phyloP scores from a whole-genome alignment of 73 alveolate species.

The Durusdinium trenchii region DNA sequence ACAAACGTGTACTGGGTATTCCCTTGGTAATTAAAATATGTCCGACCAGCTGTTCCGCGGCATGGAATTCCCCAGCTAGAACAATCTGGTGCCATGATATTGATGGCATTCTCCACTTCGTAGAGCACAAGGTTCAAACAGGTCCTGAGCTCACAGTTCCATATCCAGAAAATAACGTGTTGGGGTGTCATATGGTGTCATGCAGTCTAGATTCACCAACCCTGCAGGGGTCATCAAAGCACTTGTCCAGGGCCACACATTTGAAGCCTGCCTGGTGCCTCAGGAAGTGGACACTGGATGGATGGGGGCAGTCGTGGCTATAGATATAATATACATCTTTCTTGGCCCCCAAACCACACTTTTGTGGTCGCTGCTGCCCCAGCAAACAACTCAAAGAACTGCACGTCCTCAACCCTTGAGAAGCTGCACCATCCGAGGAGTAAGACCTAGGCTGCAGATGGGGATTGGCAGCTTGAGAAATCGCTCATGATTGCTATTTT shows the following conservation, averaged over 20 bases:
- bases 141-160: background rate
- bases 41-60: background rate
- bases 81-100: conserved; percentile 7
- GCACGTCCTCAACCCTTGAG: too few relatives aligned
- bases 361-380: background rate
- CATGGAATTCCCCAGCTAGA: background rate
- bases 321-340: background rate
- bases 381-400: background rate
- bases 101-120: background rate
- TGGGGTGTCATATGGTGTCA: too few relatives aligned
- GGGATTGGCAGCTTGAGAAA: too few relatives aligned
- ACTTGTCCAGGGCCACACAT: background rate
- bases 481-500: too few relatives aligned
- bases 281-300: background rate
- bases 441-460: background rate
- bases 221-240: background rate
- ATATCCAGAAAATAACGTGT: too few relatives aligned
- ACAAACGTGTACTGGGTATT: background rate
- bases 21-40: background rate
- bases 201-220: background rate
- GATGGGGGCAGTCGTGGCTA: background rate
- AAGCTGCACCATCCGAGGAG: background rate
- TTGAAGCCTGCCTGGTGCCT: background rate
- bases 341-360: background rate
- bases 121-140: background rate